Evolutionary conservation across 176 grass and related monocot genomes (phyloP).

Genomic region (Otatea glauca): DNA sequence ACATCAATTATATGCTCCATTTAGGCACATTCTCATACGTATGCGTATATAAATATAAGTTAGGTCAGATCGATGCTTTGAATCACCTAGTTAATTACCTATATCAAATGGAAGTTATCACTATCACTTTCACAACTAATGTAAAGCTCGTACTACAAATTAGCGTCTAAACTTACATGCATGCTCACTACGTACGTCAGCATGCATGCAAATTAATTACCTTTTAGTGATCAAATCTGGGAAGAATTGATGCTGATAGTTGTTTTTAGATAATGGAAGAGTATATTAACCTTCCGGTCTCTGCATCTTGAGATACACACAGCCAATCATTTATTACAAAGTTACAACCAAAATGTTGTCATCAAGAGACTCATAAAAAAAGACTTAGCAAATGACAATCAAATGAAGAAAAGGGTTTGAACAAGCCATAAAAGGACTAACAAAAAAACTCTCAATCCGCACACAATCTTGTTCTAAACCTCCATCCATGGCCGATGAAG

Average conservation of each 20-base stretch:
- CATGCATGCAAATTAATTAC: background rate
- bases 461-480: too few species aligned
- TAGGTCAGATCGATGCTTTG: constrained; percentile 8
- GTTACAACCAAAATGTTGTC: too few species aligned
- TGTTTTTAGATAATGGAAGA: too few species aligned
- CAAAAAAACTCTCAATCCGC: too few species aligned
- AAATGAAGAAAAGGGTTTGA: too few species aligned
- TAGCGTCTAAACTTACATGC: background rate
- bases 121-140: constrained; percentile 25
- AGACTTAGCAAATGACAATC: too few species aligned
- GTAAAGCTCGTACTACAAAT: background rate
- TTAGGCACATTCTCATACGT: background rate
- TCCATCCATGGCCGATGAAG: too few species aligned
- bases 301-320: too few species aligned
- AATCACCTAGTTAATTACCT: background rate
- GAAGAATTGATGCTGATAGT: constrained; percentile 20
- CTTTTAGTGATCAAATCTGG: background rate
- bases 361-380: too few species aligned
- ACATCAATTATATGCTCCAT: constrained; percentile 19
- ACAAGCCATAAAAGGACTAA: too few species aligned
- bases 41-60: background rate
- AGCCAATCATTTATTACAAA: too few species aligned
- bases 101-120: constrained; percentile 1
- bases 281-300: too few species aligned
- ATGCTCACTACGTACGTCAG: constrained; percentile 1